Conservation (phyloP, 2,329 filamentous ascomycete species). For the Cercospora brassicicola region DNA sequence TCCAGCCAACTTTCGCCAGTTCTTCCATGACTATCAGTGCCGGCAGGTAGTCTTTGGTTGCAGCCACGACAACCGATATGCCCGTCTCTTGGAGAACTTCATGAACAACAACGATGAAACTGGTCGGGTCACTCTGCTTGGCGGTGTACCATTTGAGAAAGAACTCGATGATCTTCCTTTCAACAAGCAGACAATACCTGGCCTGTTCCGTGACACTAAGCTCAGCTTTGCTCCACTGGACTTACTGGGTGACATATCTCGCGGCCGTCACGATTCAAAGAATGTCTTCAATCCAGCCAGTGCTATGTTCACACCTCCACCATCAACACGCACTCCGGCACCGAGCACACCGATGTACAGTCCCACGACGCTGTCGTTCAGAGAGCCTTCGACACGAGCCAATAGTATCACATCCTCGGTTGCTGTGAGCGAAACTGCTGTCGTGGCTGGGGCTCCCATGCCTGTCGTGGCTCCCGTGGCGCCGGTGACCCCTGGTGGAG, state of each 20-base stretch:
- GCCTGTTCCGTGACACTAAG: slow-evolving; percentile 57
- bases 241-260: slow-evolving; percentile 27
- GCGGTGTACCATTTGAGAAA: slow-evolving; percentile 58
- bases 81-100: slow-evolving; percentile 53
- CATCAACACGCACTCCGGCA: slow-evolving; percentile 18
- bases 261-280: slow-evolving; percentile 34
- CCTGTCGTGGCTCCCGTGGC: slow-evolving; percentile 4
- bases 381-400: slow-evolving; percentile 23
- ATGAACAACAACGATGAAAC: slow-evolving; percentile 48
- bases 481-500: slow-evolving; percentile 8
- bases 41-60: slow-evolving; percentile 62
- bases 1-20: slow-evolving; percentile 54
- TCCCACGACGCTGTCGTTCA: slow-evolving; percentile 14
- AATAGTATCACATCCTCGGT: slow-evolving; percentile 26
- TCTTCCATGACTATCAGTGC: slow-evolving; percentile 60
- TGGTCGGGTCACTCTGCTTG: slow-evolving; percentile 56
- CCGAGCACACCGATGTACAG: slow-evolving; percentile 23
- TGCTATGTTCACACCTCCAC: slow-evolving; percentile 32
- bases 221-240: slow-evolving; percentile 36
- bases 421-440: slow-evolving; percentile 22
- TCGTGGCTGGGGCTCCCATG: slow-evolving; percentile 3
- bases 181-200: slow-evolving; percentile 51
- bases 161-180: slow-evolving; percentile 55
- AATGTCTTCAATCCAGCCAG: slow-evolving; percentile 35
- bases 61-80: slow-evolving; percentile 58